Conservation (phyloP, 1,139 yeast genomes). For the Suhomyces panamericanus region DNA sequence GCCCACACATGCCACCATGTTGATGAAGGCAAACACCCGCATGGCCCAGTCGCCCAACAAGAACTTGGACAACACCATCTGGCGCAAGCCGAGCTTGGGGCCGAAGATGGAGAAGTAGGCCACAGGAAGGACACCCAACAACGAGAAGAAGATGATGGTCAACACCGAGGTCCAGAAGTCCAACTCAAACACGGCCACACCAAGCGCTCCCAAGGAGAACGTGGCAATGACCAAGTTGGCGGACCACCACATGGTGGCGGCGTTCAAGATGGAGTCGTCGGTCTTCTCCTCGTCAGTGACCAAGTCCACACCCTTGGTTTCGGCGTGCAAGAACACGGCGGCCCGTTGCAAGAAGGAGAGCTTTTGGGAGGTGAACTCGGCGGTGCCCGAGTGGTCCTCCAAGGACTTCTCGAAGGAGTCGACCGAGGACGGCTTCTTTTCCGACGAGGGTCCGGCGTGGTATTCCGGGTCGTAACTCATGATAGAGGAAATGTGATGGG, state of each 20-base stretch:
- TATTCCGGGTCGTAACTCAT: slow-evolving; percentile 17
- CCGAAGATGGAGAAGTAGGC: slow-evolving; percentile 85
- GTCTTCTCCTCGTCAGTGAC: slow-evolving; percentile 68
- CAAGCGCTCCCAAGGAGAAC: slow-evolving; percentile 78
- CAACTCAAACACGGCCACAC: slow-evolving; percentile 54
- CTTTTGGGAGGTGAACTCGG: slow-evolving; percentile 20
- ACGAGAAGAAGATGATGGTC: slow-evolving; percentile 66
- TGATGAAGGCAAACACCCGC: slow-evolving; percentile 75
- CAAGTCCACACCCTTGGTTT: slow-evolving; percentile 68
- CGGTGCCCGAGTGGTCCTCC: slow-evolving; percentile 25
- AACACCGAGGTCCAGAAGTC: slow-evolving; percentile 68
- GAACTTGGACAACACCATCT: slow-evolving; percentile 78
- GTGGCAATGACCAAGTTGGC: slow-evolving; percentile 90
- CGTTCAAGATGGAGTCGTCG: slow-evolving; percentile 60
- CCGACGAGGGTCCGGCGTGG: slow-evolving; percentile 3
- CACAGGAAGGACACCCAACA: slow-evolving; percentile 74
- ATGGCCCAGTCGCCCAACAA: slow-evolving; percentile 75
- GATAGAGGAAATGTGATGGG: not conserved
- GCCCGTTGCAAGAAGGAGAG: slow-evolving; percentile 22
- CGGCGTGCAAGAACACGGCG: slow-evolving; percentile 49
- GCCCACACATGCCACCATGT: slow-evolving; percentile 85
- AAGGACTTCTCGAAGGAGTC: slow-evolving; percentile 29
- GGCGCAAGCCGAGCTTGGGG: slow-evolving; percentile 82
- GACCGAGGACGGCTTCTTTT: slow-evolving; percentile 20
- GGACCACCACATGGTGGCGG: slow-evolving; percentile 91